These are phyloP conservation scores for Paracorniculantispora psalliotae DNA, from an alignment of 2,329 filamentous ascomycete species.

Conservation along the genomic window DNA sequence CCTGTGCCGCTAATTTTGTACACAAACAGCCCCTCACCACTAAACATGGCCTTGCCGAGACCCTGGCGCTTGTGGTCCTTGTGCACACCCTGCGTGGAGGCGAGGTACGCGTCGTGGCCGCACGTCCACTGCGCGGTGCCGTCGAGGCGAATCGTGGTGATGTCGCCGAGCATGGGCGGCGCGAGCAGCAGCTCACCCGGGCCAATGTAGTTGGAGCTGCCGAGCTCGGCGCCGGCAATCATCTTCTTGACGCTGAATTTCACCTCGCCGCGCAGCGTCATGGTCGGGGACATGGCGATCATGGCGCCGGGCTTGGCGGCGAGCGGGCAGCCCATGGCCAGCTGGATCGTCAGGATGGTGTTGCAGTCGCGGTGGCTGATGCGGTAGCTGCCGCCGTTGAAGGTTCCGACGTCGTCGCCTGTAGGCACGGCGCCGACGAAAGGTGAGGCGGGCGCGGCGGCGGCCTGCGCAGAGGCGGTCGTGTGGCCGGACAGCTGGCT, in stretches of 20 bases:
- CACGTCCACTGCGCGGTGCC: slow-evolving; percentile 77
- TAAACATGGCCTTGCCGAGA: slow-evolving; percentile 86
- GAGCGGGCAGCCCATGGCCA: slow-evolving; percentile 84
- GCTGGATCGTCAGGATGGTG: slow-evolving; percentile 79
- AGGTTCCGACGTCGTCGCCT: slow-evolving; percentile 86
- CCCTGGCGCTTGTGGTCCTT: slow-evolving; percentile 85
- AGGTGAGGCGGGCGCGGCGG: slow-evolving; percentile 39
- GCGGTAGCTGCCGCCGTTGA: slow-evolving; percentile 91
- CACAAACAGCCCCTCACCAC: slow-evolving; percentile 85
- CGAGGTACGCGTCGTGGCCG: slow-evolving; percentile 81
- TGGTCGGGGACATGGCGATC: slow-evolving; percentile 89
- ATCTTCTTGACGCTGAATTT: slow-evolving; percentile 92
- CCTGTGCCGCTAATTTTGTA: slow-evolving; percentile 81
- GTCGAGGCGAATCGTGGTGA: slow-evolving; percentile 70
- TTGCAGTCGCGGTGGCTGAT: slow-evolving; percentile 92
- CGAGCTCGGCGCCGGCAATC: slow-evolving; percentile 75
- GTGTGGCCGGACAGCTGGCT: slow-evolving; percentile 29
- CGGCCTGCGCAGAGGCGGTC: background rate
- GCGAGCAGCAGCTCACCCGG: slow-evolving; percentile 87
- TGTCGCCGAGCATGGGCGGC: slow-evolving; percentile 75
- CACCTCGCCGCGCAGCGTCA: slow-evolving; percentile 75
- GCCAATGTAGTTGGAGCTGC: slow-evolving; percentile 75
- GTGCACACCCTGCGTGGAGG: slow-evolving; percentile 77
- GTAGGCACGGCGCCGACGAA: slow-evolving; percentile 59
- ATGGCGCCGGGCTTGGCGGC: slow-evolving; percentile 78